These are phyloP conservation scores for Stachybotrys chlorohalonatus DNA, from an alignment of 2,329 filamentous ascomycete species.

Conservation along the genomic window DNA sequence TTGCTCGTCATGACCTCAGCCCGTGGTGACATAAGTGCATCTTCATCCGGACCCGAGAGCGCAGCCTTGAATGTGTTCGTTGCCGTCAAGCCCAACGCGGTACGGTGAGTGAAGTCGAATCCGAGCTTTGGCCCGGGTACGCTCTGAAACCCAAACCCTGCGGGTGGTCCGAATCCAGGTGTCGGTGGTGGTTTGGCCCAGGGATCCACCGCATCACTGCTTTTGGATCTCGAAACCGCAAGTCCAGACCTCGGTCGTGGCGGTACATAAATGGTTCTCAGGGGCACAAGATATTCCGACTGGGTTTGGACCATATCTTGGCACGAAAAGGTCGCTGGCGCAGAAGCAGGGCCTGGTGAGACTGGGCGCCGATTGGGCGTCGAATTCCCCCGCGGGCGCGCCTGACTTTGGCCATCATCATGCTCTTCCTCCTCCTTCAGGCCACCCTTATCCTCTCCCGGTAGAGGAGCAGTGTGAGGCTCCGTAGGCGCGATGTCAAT, in stretches of 20 bases:
- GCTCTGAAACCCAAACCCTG: conserved; percentile 33
- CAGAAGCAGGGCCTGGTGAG: conserved; percentile 57
- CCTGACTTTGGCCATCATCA: conserved; percentile 29
- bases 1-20: conserved; percentile 65
- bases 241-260: conserved; percentile 27
- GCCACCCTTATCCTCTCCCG: conserved; percentile 39
- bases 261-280: conserved; percentile 14
- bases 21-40: conserved; percentile 61
- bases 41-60: conserved; percentile 30
- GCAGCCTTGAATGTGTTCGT: conserved; percentile 2
- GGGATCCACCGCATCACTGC: conserved; percentile 7
- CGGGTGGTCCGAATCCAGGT: conserved; percentile 32
- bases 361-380: conserved; percentile 40
- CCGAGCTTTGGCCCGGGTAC: conserved; percentile 17
- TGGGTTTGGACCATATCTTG: conserved; percentile 36
- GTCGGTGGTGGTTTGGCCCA: conserved; percentile 31
- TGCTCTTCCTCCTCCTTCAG: conserved; percentile 19
- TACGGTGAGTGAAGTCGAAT: background rate
- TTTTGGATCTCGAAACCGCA: conserved; percentile 5
- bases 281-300: conserved; percentile 7
- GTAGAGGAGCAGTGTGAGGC: conserved; percentile 53
- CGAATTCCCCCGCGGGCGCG: conserved; percentile 42
- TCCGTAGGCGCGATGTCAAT: conserved; percentile 44
- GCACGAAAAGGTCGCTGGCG: conserved; percentile 56
- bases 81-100: background rate